Base-by-base conservation (phyloP, 495 filamentous ascomycete genomes). In the Aspergillus carlsbadensis region DNA sequence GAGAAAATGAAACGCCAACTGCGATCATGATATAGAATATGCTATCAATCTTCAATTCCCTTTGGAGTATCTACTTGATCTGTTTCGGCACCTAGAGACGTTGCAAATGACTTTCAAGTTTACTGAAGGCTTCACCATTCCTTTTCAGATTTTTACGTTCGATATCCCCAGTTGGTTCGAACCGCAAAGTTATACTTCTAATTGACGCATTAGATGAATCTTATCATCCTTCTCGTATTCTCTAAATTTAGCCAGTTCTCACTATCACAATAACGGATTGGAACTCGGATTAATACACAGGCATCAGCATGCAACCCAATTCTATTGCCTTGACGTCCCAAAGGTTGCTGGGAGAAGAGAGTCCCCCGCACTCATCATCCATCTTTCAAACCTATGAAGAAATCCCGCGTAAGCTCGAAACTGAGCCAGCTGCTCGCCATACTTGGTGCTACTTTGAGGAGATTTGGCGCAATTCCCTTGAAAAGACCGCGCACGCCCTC, bases 361-460 rank as follows among this genome's bases (percentile, higher is more conserved):
- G 22, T 6, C 34, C 18, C 15, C n/a, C 5, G 18, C 7, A 15
- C n/a, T n/a, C 41, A 41, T 65, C 66, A 67, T 45, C 61, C 67
- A 55, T 74, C 69, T 33, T 75, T 80, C 48, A 91, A 59, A 7
- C 70, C 73, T 31, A 92, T 76, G 15, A 96, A 69, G 66, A 96
- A 87, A 73, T 98, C 94, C 57, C 94, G 81, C 22, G 88, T 91
- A 46, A 98, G 66, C 73, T 98, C 94, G 67, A 92, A 98, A 76
- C 93, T 98, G 21, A 96, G 81, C 91, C 95, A 98, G 70, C 89
- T 96, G 62, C 91, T 94, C 21, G 95, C 94, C 92, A 98, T 98
- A 65, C 94, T 98, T 6, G 94, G 94, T 6, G 94, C 94, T 14
- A 98, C 94, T 71, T 98, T 98, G 40, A 98, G 80, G 5, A 98